Conservation (phyloP, 495 filamentous ascomycete genomes). For the Geoglossum glabrum region DNA sequence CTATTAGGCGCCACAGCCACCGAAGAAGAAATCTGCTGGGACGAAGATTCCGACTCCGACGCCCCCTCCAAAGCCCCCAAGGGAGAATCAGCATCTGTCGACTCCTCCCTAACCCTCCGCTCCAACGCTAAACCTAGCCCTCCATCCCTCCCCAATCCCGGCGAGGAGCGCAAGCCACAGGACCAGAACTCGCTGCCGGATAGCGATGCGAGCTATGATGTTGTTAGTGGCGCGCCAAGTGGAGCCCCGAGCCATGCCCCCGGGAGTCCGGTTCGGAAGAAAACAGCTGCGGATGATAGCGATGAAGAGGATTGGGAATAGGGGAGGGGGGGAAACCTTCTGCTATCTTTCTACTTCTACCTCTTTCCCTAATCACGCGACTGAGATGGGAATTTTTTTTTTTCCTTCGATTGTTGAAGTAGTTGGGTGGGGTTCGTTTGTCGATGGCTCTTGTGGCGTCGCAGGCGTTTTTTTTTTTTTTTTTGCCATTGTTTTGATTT, state of each 20-base stretch:
- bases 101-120: slow-evolving; percentile 6
- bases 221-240: slow-evolving; percentile 47
- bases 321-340: too few relatives aligned
- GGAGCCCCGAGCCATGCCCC: slow-evolving; percentile 62
- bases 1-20: slow-evolving; percentile 30
- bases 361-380: not conserved
- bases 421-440: too few relatives aligned
- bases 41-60: slow-evolving; percentile 55
- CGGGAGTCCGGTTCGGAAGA: slow-evolving; percentile 34
- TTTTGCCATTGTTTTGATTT: too few relatives aligned
- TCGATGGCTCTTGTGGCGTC: not conserved
- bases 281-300: slow-evolving; percentile 5
- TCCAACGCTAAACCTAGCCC: slow-evolving; percentile 9
- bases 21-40: slow-evolving; percentile 68
- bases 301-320: slow-evolving; percentile 10
- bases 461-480: not conserved
- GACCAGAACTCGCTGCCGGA: slow-evolving; percentile 70
- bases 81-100: slow-evolving; percentile 2
- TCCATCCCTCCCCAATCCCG: slow-evolving; percentile 27
- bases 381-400: not conserved
- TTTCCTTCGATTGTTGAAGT: too few relatives aligned
- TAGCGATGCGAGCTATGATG: slow-evolving; percentile 84
- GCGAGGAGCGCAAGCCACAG: slow-evolving; percentile 57
- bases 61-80: slow-evolving; percentile 23
- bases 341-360: too few relatives aligned